Evolutionary conservation across 2,329 filamentous ascomycete genomes (phyloP), one percentile per base, ranked within the genome.

Genomic region (Aspergillus awamori): DNA sequence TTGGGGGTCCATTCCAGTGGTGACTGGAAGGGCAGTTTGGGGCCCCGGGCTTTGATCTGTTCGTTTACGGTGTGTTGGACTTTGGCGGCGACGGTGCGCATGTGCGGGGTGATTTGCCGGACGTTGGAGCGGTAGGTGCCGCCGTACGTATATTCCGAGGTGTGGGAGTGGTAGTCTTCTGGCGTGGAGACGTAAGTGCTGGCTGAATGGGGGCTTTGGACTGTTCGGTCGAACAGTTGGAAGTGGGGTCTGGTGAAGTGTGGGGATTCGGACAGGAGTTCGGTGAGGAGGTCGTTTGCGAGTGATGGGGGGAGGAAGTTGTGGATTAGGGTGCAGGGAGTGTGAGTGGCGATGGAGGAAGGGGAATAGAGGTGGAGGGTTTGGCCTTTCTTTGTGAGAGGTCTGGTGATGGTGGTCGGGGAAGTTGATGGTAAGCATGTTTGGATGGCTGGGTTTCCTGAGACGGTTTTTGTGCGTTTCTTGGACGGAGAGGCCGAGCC

Each of bases 301-400:
- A 90, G 83, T 2, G 88, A 81, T 0, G 82, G 30, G 0, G 92
- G 87, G 0, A 99, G 81, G 68, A 98, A 97, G 70, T 97, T 95
- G 76, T 96, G 93, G 58, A 97, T 87, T 66, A 98, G 90, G 10
- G 91, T 93, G 77, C 93, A 97, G 1, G 95, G 93, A 0, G 94
- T 97, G 71, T 96, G 86, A 24, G 86, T 83, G 53, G 91, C 89
- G 49, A 98, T 86, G 68, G 97, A 93, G 41, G 87, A 82, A 0
- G 93, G 91, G 45, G 91, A 87, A 75, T 90, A 98, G 0, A 98
- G 81, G 72, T 94, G 90, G 2, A 98, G 77, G 0, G 94, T 97
- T 67, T 87, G 86, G 11, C 93, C 94, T 72, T 89, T 96, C 69
- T 86, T 89, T 0, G 90, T 88, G 62, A 91, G 59, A n/a, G 60